phyloP scores from a whole-genome alignment of 2,329 filamentous ascomycete species.

The Xylaria sp. region DNA sequence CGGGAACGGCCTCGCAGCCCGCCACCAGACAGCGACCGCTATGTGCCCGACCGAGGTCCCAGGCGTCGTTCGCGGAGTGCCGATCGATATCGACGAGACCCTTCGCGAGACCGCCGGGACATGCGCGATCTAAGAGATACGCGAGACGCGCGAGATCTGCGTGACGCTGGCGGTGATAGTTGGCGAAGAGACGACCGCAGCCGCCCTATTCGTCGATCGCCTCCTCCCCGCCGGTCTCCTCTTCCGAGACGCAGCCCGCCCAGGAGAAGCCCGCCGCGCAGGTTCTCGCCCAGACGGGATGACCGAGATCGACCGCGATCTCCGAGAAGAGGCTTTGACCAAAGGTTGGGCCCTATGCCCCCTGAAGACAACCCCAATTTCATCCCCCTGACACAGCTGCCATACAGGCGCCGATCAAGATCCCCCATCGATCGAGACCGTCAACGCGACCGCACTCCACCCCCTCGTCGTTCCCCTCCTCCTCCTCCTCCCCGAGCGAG shows the following conservation, averaged over 20 bases:
- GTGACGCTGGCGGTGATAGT: constrained; percentile 47
- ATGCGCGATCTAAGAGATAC: constrained; percentile 31
- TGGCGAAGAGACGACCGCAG: constrained; percentile 55
- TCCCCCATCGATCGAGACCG: constrained; percentile 63
- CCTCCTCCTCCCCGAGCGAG: constrained; percentile 53
- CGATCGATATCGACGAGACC: constrained; percentile 55
- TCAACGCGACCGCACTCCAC: constrained; percentile 49
- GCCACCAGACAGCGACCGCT: constrained; percentile 53
- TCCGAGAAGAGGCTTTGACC: constrained; percentile 53
- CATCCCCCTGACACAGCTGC: constrained; percentile 45
- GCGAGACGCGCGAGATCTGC: constrained; percentile 32
- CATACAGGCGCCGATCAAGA: constrained; percentile 62
- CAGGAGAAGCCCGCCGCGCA: constrained; percentile 50
- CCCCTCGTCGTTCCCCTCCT: constrained; percentile 53
- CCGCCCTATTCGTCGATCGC: constrained; percentile 52
- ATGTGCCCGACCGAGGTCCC: constrained; percentile 55
- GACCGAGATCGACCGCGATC: constrained; percentile 54
- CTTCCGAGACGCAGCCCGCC: constrained; percentile 49
- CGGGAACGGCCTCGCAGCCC: constrained; percentile 53
- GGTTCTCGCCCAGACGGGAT: constrained; percentile 52
- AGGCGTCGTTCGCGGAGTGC: constrained; percentile 56
- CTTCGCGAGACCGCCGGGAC: constrained; percentile 48
- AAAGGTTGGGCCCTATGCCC: constrained; percentile 51
- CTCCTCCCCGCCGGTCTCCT: constrained; percentile 51
- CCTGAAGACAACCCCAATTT: constrained; percentile 41